Evolutionary conservation across 2,329 filamentous ascomycete genomes (phyloP).

Genomic region (Ceratocystis diversiconidia): DNA sequence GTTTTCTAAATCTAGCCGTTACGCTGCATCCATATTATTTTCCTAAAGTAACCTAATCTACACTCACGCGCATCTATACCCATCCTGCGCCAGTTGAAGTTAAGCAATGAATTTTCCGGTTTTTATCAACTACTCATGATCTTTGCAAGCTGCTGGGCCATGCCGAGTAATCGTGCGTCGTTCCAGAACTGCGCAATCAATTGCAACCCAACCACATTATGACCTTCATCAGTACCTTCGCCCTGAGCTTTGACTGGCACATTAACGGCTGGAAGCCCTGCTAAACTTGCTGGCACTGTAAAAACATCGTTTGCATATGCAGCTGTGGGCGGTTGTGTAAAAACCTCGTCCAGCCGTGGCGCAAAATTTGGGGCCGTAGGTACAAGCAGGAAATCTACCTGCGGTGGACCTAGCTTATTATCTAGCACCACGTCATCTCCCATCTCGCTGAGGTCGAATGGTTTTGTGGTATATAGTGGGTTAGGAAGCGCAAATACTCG

Average conservation of each 20-base stretch:
- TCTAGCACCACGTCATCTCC: constrained; percentile 37
- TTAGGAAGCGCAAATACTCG: constrained; percentile 56
- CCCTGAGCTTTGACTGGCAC: constrained; percentile 39
- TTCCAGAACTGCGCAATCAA: constrained; percentile 72
- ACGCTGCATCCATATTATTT: neutral
- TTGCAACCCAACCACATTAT: constrained; percentile 46
- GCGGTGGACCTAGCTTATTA: constrained; percentile 42
- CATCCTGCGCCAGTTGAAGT: neutral
- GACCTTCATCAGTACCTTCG: constrained; percentile 18
- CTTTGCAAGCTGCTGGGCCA: constrained; percentile 36
- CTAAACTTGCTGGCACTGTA: constrained; percentile 85
- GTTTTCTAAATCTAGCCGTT: neutral
- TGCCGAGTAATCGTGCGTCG: constrained; percentile 47
- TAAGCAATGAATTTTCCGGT: neutral
- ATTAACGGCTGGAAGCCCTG: constrained; percentile 77
- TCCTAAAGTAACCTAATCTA: constrained; percentile 8
- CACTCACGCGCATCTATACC: neutral
- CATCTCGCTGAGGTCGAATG: constrained; percentile 48
- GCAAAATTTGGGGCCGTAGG: constrained; percentile 73
- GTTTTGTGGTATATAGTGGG: constrained; percentile 42
- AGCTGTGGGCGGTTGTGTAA: constrained; percentile 44
- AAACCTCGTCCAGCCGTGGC: constrained; percentile 47
- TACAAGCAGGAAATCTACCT: constrained; percentile 75
- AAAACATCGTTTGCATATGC: constrained; percentile 89
- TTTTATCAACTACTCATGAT: constrained; percentile 20